Evolutionary conservation across 305 asterid genomes (phyloP).

Genomic region (Striga hermonthica): DNA sequence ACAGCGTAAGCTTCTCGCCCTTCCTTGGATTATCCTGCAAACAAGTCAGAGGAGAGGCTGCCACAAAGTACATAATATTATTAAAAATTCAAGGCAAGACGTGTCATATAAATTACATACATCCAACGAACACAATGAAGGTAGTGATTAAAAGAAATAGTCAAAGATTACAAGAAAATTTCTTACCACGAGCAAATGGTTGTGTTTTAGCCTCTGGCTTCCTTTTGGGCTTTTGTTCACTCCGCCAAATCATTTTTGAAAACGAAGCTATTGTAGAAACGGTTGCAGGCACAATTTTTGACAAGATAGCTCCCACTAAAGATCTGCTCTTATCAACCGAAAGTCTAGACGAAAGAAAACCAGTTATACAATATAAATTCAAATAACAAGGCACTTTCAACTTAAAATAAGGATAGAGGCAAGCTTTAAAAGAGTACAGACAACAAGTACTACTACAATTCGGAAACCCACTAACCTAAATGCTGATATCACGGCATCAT

Average conservation of each 20-base stretch:
- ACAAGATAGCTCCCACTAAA: constrained; percentile 86
- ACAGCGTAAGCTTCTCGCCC: constrained; percentile 91
- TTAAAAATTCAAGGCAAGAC: background rate
- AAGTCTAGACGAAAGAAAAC: constrained; percentile 57
- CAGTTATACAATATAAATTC: background rate
- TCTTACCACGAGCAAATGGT: constrained; percentile 79
- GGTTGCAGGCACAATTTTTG: constrained; percentile 93
- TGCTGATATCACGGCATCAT: constrained; percentile 93
- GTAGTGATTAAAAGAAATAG: background rate
- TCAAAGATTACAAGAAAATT: constrained; percentile 10
- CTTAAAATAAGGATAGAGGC: constrained; percentile 15
- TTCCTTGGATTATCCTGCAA: constrained; percentile 91
- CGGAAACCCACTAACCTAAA: constrained; percentile 62
- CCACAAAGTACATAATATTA: constrained; percentile 33
- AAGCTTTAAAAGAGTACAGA: background rate
- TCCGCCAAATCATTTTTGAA: constrained; percentile 84
- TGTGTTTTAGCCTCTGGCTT: constrained; percentile 73
- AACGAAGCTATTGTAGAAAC: constrained; percentile 87
- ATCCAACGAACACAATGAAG: background rate
- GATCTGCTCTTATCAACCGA: constrained; percentile 85
- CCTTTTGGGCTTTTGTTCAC: constrained; percentile 47
- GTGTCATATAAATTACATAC: no score
- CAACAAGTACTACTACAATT: constrained; percentile 19
- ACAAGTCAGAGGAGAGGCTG: constrained; percentile 91
- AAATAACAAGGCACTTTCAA: constrained; percentile 18